A percentile compares a stretch with the other conserved stretches of the same genome.
These are phyloP conservation scores for Tubosaeta sp. DNA, from an alignment of 768 basidiomycete genomes.

Conservation along the genomic window DNA sequence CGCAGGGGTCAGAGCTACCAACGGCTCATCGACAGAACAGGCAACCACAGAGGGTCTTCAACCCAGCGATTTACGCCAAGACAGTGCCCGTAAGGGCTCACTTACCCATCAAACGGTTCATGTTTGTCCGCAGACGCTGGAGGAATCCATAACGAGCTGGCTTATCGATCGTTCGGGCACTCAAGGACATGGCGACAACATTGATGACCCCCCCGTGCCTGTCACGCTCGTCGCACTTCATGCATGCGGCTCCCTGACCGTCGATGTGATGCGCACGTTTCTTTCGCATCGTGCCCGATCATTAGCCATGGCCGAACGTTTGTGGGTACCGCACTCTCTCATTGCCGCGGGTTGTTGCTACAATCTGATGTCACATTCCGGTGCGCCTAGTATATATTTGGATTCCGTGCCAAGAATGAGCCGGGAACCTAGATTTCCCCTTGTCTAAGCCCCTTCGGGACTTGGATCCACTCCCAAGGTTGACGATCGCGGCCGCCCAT, in stretches of 20 bases:
- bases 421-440: slow-evolving; percentile 47
- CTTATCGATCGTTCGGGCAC: slow-evolving; percentile 24
- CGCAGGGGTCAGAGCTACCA: not conserved
- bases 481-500: slow-evolving; percentile 47
- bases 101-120: slow-evolving; percentile 56
- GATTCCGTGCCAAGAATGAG: slow-evolving; percentile 1
- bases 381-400: slow-evolving; percentile 23
- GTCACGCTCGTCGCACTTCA: slow-evolving; percentile 68
- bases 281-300: slow-evolving; percentile 24
- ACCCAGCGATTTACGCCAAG: not conserved
- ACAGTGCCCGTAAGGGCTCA: slow-evolving; percentile 23
- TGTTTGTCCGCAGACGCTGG: slow-evolving; percentile 47
- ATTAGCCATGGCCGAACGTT: not conserved
- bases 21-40: not conserved
- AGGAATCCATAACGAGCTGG: slow-evolving; percentile 51
- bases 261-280: slow-evolving; percentile 59
- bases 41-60: not conserved
- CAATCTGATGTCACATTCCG: slow-evolving; percentile 57
- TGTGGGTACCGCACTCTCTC: slow-evolving; percentile 50
- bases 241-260: slow-evolving; percentile 71
- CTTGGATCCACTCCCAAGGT: slow-evolving; percentile 14
- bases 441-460: slow-evolving; percentile 34
- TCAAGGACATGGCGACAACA: not conserved
- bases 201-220: slow-evolving; percentile 27
- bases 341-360: slow-evolving; percentile 79